Evolutionary conservation across 768 basidiomycete genomes (phyloP).

Genomic region (Lentinula raphanica): DNA sequence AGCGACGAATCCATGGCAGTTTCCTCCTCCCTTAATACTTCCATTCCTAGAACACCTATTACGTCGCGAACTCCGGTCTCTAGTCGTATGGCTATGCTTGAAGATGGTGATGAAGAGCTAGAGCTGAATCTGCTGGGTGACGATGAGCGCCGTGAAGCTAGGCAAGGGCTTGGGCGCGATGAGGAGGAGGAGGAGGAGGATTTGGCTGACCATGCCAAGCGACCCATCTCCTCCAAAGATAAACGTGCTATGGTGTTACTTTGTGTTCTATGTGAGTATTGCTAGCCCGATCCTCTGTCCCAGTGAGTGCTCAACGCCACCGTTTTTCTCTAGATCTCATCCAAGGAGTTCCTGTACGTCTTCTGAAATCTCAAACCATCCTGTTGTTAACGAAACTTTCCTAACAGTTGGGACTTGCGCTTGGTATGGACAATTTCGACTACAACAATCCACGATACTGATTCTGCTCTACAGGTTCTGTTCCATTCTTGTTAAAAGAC

Average conservation of each 20-base stretch:
- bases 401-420: constrained; percentile 75
- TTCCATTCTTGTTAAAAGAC: constrained; percentile 93
- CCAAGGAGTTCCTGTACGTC: constrained; percentile 85
- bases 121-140: constrained; percentile 59
- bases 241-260: constrained; percentile 80
- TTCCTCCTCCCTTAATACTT: constrained; percentile 54
- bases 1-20: constrained; percentile 41
- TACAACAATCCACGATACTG: constrained; percentile 5
- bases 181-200: constrained; percentile 22
- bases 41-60: constrained; percentile 47
- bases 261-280: constrained; percentile 76
- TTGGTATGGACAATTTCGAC: constrained; percentile 45
- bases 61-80: constrained; percentile 33
- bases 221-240: constrained; percentile 64
- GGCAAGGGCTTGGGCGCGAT: constrained; percentile 34
- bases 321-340: constrained; percentile 49
- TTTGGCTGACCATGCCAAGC: constrained; percentile 31
- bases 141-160: constrained; percentile 46
- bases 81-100: constrained; percentile 19
- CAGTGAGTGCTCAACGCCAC: constrained; percentile 9
- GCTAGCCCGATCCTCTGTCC: background rate
- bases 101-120: constrained; percentile 46
- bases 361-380: background rate
- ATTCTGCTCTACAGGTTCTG: constrained; percentile 56
- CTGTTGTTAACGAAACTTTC: background rate